phyloP scores from a whole-genome alignment of 495 filamentous ascomycete genomes.

The Penicillium coprophilum region DNA sequence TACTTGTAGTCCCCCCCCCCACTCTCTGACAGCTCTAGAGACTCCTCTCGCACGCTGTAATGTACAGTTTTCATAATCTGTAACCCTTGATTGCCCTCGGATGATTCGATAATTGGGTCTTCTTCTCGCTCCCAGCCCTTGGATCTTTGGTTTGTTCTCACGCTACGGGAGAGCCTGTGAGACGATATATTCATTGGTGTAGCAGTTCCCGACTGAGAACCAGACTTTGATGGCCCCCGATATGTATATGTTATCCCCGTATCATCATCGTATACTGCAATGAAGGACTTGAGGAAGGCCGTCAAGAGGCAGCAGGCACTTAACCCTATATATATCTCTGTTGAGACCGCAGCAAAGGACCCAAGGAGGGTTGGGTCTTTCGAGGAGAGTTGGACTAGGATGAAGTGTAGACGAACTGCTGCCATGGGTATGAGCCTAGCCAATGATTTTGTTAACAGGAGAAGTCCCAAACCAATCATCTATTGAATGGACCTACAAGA shows the following conservation, averaged over 20 bases:
- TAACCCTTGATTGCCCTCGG: constrained; percentile 5
- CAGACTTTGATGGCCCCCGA: constrained; percentile 9
- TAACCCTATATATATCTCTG: constrained; percentile 29
- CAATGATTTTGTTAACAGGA: neutral
- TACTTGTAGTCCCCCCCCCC: no score
- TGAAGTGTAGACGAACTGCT: constrained; percentile 24
- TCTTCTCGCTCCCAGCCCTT: constrained; percentile 17
- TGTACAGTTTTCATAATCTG: constrained; percentile 23
- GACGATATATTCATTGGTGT: neutral
- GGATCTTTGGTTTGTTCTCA: neutral
- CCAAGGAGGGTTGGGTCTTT: constrained; percentile 22
- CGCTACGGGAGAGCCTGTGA: constrained; percentile 1
- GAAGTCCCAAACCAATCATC: neutral
- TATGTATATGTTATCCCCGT: constrained; percentile 32
- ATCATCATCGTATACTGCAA: constrained; percentile 38
- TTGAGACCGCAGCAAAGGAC: constrained; percentile 24
- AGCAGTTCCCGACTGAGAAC: neutral
- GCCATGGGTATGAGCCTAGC: constrained; percentile 30
- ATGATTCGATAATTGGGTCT: constrained; percentile 12
- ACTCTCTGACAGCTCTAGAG: constrained; percentile 15
- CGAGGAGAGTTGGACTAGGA: constrained; percentile 21
- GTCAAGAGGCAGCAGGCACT: constrained; percentile 26
- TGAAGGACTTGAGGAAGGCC: constrained; percentile 40
- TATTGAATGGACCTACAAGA: constrained; percentile 19
- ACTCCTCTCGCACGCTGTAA: constrained; percentile 16